Evolutionary conservation across 2,329 filamentous ascomycete genomes (phyloP).

Genomic region (Graphium sp.): DNA sequence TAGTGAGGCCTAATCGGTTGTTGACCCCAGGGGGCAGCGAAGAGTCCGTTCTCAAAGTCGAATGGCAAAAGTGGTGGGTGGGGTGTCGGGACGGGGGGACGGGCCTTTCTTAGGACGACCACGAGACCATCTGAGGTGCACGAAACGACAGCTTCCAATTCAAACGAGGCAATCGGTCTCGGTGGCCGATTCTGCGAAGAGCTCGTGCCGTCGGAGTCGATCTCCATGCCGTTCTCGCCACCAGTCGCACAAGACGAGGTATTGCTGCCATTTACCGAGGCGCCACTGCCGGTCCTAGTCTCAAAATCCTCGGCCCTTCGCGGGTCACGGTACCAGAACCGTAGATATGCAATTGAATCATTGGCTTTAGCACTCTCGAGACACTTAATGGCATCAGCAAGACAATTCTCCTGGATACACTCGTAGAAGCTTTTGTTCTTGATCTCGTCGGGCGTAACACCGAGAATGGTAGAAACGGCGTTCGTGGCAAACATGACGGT

Average conservation of each 20-base stretch:
- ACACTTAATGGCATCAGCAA: conserved; percentile 60
- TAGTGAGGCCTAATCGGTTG: conserved; percentile 40
- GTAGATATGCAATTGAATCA: conserved; percentile 77
- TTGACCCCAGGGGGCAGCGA: conserved; percentile 64
- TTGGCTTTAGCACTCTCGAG: conserved; percentile 78
- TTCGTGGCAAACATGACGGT: conserved; percentile 78
- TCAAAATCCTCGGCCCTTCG: conserved; percentile 35
- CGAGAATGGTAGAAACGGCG: conserved; percentile 59
- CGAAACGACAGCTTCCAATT: conserved; percentile 80
- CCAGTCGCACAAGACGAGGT: too few relatives aligned
- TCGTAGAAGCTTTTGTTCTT: conserved; percentile 73
- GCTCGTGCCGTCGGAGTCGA: conserved; percentile 5
- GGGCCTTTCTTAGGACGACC: conserved; percentile 60
- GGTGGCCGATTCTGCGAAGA: not conserved
- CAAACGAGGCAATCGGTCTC: conserved; percentile 21
- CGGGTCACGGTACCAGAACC: conserved; percentile 71
- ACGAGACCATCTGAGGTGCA: conserved; percentile 81
- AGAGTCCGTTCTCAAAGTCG: conserved; percentile 45
- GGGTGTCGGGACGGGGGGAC: conserved; percentile 47
- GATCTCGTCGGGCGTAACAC: conserved; percentile 51
- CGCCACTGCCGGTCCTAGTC: too few relatives aligned
- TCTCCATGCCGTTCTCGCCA: too few relatives aligned
- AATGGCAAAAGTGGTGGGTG: conserved; percentile 28
- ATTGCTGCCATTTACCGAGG: too few relatives aligned
- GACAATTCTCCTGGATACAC: conserved; percentile 63